Base-by-base conservation (phyloP, 106 monocot genomes). In the Apostasia ramifera region DNA sequence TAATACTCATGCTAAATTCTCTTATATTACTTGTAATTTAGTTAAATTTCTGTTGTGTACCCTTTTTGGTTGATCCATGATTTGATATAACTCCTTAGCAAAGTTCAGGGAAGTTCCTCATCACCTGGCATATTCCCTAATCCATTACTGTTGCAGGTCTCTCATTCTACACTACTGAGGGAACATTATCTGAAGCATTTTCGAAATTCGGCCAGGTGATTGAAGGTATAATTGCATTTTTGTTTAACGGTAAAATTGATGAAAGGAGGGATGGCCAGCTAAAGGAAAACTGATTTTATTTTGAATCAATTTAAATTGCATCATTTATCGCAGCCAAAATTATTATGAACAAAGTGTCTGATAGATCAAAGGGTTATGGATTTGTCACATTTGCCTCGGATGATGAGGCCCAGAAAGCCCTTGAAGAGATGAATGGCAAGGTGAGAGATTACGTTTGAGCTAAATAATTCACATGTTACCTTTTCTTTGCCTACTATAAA, bases 131-230 rank as follows among this genome's bases (percentile, higher is more conserved):
- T 26, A 26, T 26, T 26, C 26, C 26, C 26, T 26, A 26, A 26
- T 26, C 26, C 26, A 26, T 26, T 26, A 26, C 26, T 6, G 14
- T 72, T 51, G 41, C 84, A 95, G 95, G 95, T 2, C 69, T 91
- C n/a, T 95, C 95, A 53, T 86, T 79, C 66, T 91, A 84, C 71
- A 89, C 84, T 53, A 81, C 85, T 4, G 91, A 95, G 37, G 81
- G 86, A 5, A 67, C 66, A 55, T 77, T 95, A 44, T 72, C 84
- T 15, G 91, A 91, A 80, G 83, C 88, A 2, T 95, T 95, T 61
- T 74, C 83, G 47, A 88, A 88, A 53, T 91, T 66, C 74, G 95
- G 91, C 45, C 91, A 91, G 84, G 91, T 89, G 47, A 50, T 95
- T 62, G 88, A 91, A 84, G 91, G 92, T 92, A 8, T 62, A 37